Conservation (phyloP, 2,329 filamentous ascomycete genomes). For the Claviceps capensis region DNA sequence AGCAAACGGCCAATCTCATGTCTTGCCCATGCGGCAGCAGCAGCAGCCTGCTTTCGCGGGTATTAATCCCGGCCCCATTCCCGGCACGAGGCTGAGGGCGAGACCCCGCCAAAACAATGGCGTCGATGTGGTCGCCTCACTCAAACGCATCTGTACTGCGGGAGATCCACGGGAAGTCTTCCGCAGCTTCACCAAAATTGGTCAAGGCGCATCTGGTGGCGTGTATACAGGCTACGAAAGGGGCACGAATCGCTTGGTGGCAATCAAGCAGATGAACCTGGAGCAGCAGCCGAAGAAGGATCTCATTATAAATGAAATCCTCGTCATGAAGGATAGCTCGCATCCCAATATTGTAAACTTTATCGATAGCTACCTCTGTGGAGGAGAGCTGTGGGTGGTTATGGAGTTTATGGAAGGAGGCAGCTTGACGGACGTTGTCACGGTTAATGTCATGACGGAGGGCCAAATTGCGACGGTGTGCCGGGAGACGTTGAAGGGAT, state of each 20-base stretch:
- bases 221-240: constrained; percentile 86
- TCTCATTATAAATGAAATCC: constrained; percentile 95
- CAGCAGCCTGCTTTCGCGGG: constrained; percentile 18
- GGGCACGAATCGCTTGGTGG: constrained; percentile 74
- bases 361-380: constrained; percentile 87
- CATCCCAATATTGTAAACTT: constrained; percentile 99
- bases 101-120: constrained; percentile 65
- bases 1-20: constrained; percentile 17
- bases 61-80: constrained; percentile 17
- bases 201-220: constrained; percentile 90
- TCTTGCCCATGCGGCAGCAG: constrained; percentile 24
- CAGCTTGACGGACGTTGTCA: constrained; percentile 93
- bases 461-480: constrained; percentile 94
- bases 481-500: constrained; percentile 76
- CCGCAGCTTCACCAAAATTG: constrained; percentile 81
- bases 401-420: constrained; percentile 99
- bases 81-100: constrained; percentile 57
- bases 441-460: constrained; percentile 98
- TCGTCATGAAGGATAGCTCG: constrained; percentile 98
- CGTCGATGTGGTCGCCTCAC: constrained; percentile 67
- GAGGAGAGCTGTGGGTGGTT: constrained; percentile 90
- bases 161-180: constrained; percentile 85
- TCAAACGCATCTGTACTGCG: constrained; percentile 81
- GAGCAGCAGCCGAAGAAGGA: constrained; percentile 99
- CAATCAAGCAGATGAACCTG: constrained; percentile 99